phyloP scores from a whole-genome alignment of 1,284 basidiomycete genomes.

The Mycena citricolor region DNA sequence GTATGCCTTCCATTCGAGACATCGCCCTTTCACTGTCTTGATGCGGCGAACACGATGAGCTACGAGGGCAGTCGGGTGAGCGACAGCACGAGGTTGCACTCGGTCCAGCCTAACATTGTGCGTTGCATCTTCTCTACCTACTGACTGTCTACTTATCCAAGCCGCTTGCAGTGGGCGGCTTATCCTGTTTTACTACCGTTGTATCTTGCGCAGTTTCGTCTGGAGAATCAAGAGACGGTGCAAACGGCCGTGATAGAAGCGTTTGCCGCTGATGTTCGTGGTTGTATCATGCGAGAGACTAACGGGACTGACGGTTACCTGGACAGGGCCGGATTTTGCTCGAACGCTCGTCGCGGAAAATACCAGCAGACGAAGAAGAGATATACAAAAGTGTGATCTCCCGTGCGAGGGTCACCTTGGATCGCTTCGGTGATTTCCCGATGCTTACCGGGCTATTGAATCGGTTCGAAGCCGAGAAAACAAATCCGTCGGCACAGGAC shows the following conservation, averaged over 20 bases:
- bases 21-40: slow-evolving; percentile 38
- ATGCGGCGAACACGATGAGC: slow-evolving; percentile 29
- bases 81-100: no score
- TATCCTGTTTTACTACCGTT: slow-evolving; percentile 21
- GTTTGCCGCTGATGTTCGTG: slow-evolving; percentile 5
- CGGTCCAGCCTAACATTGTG: no score
- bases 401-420: no score
- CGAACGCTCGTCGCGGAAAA: slow-evolving; percentile 4
- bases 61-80: slow-evolving; percentile 25
- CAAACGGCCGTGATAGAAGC: slow-evolving; percentile 18
- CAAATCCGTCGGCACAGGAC: no score
- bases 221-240: not conserved
- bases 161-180: no score
- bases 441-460: no score
- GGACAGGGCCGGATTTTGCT: slow-evolving; percentile 15
- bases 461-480: no score
- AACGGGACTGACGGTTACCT: slow-evolving; percentile 2
- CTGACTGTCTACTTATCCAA: no score
- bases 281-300: not conserved
- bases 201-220: slow-evolving; percentile 15
- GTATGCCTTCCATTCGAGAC: slow-evolving; percentile 42
- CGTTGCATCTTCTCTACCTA: no score
- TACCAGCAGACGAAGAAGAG: not conserved
- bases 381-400: no score
- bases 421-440: no score